Evolutionary conservation across 371 early-diverging fungal species (phyloP), one percentile per base, ranked within the genome.

Genomic region (Racocetra persica): DNA sequence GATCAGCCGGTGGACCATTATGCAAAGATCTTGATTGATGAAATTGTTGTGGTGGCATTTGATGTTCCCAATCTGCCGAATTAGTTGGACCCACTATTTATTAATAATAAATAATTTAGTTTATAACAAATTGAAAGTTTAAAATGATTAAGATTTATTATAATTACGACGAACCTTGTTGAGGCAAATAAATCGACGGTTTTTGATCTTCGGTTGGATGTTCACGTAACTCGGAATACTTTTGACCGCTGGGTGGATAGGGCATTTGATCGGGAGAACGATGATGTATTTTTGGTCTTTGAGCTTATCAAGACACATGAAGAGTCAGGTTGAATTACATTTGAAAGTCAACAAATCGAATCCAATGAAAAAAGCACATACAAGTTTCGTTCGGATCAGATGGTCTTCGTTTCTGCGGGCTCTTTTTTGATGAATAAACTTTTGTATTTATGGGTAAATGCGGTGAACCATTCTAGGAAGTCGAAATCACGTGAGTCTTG

Each of bases 381-480:
- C 73, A 20, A 16, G 1, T 28, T 4, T 76, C 60, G 18, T n/a
- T 60, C 18, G 76, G 7, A 41, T 76, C 76, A 18, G 76, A 76
- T 38, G 76, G 76, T 60, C 76, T 60, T n/a, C 76, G 55, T 76
- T 76, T 76, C 18, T 72, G 73, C 10, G 75, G 55, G 22, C 36
- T 72, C 18, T n/a, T 51, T 18, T 73, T 73, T 32, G 14, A 14
- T 3, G 45, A 45, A 45, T 28, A 32, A 8, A 18, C 55, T 54
- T 55, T 73, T 11, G 73, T 4, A n/a, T 72, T 28, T 49, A 16
- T 71, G 24, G 24, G 20, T 26, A 69, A 36, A 13, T 36, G 22
- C 5, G 49, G 6, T 28, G 28, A 20, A 3, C 24, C 73, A 32
- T 52, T 22, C 73, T 72, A 28, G 14, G 14, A 45, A 41, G 22